A percentile compares a stretch with the other conserved stretches of the same genome.
These are phyloP conservation scores for Nothophytophthora sp. DNA, from an alignment of 352 stramenopile species.

Conservation along the genomic window DNA sequence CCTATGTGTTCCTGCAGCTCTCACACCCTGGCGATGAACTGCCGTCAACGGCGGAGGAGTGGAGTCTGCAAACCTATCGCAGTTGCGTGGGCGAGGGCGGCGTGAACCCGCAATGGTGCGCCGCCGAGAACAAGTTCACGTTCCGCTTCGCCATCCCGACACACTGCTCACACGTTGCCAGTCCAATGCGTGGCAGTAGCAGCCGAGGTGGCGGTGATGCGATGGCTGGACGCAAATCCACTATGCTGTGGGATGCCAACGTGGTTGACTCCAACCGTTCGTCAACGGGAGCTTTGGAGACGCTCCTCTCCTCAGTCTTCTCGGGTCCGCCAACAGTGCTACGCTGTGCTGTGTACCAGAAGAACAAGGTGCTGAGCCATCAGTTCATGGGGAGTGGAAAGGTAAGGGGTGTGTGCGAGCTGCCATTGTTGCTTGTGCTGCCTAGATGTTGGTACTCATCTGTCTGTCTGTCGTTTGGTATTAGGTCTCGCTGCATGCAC, in stretches of 20 bases:
- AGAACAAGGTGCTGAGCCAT: conserved; percentile 78
- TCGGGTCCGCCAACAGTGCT: conserved; percentile 58
- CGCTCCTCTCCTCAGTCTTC: conserved; percentile 65
- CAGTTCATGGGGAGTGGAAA: conserved; percentile 73
- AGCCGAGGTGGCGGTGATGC: conserved; percentile 8
- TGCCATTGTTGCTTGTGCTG: not conserved
- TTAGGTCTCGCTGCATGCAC: conserved; percentile 48
- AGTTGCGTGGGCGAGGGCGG: conserved; percentile 54
- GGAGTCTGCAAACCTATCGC: conserved; percentile 76
- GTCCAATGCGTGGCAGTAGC: not conserved
- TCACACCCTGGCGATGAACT: conserved; percentile 30
- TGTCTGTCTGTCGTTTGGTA: not conserved
- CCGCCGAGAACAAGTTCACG: conserved; percentile 52
- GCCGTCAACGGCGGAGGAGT: conserved; percentile 53
- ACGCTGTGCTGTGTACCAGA: conserved; percentile 71
- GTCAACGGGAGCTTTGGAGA: conserved; percentile 48
- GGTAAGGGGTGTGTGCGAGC: conserved; percentile 22
- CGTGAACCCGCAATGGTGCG: conserved; percentile 57
- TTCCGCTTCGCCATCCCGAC: conserved; percentile 83
- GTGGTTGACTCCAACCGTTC: conserved; percentile 28
- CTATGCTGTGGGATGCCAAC: conserved; percentile 48
- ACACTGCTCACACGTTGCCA: conserved; percentile 46
- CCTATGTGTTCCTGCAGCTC: conserved; percentile 79
- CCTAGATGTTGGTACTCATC: not conserved
- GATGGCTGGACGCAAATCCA: conserved; percentile 12